Percentiles rank a stretch among this genome's conserved stretches.
Conservation (phyloP, 192 early-diverging fungal genomes). For the Gryganskiella cystojenkinii region DNA sequence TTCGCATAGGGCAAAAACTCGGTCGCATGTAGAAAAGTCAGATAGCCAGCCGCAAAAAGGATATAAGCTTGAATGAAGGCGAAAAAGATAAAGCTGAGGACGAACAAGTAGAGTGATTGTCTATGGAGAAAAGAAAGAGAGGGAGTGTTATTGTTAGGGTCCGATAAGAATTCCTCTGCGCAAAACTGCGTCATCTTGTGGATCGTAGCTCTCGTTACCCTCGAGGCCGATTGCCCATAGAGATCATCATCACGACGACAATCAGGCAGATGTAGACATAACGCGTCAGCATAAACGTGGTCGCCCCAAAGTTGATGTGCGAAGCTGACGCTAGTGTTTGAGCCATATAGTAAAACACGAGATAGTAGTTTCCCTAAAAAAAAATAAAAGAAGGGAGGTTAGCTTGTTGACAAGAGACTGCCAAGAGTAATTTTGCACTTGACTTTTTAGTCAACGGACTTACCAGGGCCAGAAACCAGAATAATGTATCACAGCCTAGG, state of each 20-base stretch:
- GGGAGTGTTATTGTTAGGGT: too few species aligned
- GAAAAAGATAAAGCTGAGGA: slow-evolving; percentile 49
- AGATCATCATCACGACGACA: slow-evolving; percentile 52
- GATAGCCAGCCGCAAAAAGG: slow-evolving; percentile 43
- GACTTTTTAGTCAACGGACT: background rate
- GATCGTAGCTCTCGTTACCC: slow-evolving; percentile 13
- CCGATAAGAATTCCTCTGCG: too few species aligned
- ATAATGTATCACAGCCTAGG: slow-evolving; percentile 45
- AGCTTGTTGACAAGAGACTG: too few species aligned
- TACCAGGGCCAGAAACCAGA: slow-evolving; percentile 51
- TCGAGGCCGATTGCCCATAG: slow-evolving; percentile 50
- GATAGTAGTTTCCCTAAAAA: slow-evolving; percentile 46
- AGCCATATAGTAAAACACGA: slow-evolving; percentile 50
- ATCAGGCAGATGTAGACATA: slow-evolving; percentile 44
- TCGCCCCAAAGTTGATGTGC: slow-evolving; percentile 21
- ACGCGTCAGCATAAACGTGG: slow-evolving; percentile 38
- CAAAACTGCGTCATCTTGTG: too few species aligned
- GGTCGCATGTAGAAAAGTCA: slow-evolving; percentile 43
- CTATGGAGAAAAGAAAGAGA: background rate
- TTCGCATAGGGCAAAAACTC: slow-evolving; percentile 41
- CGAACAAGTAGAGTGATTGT: slow-evolving; percentile 41
- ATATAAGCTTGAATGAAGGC: slow-evolving; percentile 46
- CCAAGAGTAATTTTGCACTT: too few species aligned
- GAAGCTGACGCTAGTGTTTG: slow-evolving; percentile 21
- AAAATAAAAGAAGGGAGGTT: background rate